Percentiles rank a stretch among this genome's conserved stretches.
Evolutionary conservation across 1,284 basidiomycete genomes (phyloP).

Genomic region (Heterobasidion parviporum): DNA sequence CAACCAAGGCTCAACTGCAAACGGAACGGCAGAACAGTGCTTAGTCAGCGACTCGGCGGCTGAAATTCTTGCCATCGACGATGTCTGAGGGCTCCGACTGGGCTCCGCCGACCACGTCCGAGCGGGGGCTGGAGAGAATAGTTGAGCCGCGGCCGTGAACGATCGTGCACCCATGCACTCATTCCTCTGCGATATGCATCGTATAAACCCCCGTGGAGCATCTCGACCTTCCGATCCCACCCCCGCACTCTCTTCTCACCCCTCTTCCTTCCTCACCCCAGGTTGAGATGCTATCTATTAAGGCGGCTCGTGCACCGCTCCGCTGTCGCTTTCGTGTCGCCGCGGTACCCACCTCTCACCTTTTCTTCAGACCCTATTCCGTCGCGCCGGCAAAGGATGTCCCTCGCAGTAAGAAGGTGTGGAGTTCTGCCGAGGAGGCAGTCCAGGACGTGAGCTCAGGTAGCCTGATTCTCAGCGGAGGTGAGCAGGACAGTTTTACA

Average conservation of each 20-base stretch:
- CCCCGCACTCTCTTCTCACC: background rate
- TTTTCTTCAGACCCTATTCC: conserved; percentile 17
- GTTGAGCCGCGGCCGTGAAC: background rate
- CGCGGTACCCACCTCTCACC: background rate
- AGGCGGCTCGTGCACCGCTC: background rate
- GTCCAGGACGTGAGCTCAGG: conserved; percentile 78
- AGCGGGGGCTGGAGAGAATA: background rate
- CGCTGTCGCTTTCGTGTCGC: background rate
- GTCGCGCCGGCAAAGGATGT: conserved; percentile 26
- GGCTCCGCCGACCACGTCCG: background rate
- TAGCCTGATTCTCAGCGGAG: conserved; percentile 71
- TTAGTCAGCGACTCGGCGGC: too few species aligned
- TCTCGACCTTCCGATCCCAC: background rate
- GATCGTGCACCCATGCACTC: conserved; percentile 3
- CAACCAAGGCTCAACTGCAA: background rate
- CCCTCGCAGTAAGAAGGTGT: conserved; percentile 65
- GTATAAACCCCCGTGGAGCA: background rate
- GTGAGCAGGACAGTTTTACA: conserved; percentile 30
- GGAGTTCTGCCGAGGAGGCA: conserved; percentile 73
- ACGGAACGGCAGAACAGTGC: too few species aligned
- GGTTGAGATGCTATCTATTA: background rate
- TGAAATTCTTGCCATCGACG: too few species aligned
- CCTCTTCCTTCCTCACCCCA: background rate
- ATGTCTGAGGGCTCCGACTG: too few species aligned
- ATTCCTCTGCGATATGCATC: background rate